Evolutionary conservation across 2,329 filamentous ascomycete genomes (phyloP).

Genomic region (Arthrobotrys musiformis): DNA sequence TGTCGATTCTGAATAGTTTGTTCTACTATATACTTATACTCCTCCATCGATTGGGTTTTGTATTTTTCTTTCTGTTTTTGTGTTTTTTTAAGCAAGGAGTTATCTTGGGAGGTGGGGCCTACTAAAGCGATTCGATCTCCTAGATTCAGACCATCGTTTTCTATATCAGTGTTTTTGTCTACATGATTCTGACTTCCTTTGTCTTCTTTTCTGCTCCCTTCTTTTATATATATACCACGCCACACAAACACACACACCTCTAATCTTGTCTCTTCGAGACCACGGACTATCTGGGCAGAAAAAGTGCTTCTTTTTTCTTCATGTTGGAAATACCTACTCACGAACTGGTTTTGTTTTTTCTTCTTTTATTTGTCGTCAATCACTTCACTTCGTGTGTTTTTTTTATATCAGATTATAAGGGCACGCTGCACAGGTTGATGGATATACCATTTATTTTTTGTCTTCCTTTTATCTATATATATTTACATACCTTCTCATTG

Average conservation of each 20-base stretch:
- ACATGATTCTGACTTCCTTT: background rate
- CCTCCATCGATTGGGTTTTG: constrained; percentile 11
- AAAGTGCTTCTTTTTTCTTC: constrained; percentile 17
- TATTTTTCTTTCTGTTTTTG: too few relatives aligned
- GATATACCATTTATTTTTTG: background rate
- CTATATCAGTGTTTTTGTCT: background rate
- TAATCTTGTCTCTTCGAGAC: background rate
- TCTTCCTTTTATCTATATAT: background rate
- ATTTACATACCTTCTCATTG: background rate
- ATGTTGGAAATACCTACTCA: background rate
- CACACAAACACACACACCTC: background rate
- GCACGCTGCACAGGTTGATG: background rate
- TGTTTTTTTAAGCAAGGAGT: constrained; percentile 26
- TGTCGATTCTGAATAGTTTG: background rate
- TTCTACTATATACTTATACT: background rate
- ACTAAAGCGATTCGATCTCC: constrained; percentile 3
- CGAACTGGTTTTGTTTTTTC: background rate
- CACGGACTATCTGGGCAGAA: background rate
- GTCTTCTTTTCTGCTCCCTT: background rate
- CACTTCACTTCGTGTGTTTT: too few relatives aligned
- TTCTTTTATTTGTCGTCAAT: background rate
- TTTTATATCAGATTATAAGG: background rate
- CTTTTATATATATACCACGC: background rate
- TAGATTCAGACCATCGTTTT: constrained; percentile 13
- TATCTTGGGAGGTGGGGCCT: background rate